Base-by-base conservation (phyloP, 805 yeast species). In the Trichomonascus vanleenenianus region DNA sequence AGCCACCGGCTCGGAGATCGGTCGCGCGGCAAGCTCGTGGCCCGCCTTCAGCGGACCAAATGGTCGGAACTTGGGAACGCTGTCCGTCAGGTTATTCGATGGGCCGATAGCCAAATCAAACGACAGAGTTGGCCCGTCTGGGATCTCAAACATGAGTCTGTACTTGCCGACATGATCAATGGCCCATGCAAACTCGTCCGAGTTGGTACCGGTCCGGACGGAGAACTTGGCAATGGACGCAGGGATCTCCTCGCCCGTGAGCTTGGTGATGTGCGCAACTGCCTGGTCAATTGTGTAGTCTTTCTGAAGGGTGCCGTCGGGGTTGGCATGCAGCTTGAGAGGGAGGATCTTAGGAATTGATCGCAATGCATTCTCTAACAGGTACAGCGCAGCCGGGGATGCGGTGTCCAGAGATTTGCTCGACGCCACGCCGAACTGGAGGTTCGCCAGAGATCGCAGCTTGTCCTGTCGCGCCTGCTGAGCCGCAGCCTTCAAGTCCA, bases 231-330 rank as follows among this genome's bases (percentile, higher is more conserved):
- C 36, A 16, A 36, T 19, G 31, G 37, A 20, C 11, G 47, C 32
- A 31, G 46, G 36, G 15, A 53, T 35, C 2, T 37, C 33, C n/a
- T 37, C 33, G 3, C 54, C 56, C 14, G 48, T 43, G 18, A 53
- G 44, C 25, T 37, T 30, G 12, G 43, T 43, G 12, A 50, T 39
- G 18, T 44, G 46, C 18, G 43, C 36, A 14, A 50, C 43, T 16
- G 51, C 14, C 7, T 51, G 46, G 3, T 15, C 36, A 15, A n/a
- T 38, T 6, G 49, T 47, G 38, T 42, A 33, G 19, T 42, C 39
- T 1, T 19, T 18, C 14, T 27, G 18, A 22, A 53, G 42, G 38
- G 38, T 46, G 10, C 56, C 56, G 15, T 30, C 38, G 12, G 15
- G 12, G 10, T 32, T 35, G 5, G 47, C 27, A 31, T 16, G 15